Evolutionary conservation across 225 moss, liverwort and hornwort species (phyloP).

Genomic region (Rhytidiadelphus loreus): DNA sequence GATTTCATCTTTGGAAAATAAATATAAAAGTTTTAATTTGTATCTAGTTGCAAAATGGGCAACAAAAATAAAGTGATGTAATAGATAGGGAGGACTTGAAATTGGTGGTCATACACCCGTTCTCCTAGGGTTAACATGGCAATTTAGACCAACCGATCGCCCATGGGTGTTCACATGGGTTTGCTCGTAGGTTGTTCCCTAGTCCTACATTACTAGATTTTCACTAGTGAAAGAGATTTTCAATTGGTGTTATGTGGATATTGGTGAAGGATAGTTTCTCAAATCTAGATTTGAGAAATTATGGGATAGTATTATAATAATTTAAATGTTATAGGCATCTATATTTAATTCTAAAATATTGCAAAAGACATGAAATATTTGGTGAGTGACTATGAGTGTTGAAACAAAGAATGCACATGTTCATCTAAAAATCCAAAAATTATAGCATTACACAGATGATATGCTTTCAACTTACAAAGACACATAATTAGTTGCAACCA

Average conservation of each 20-base stretch:
- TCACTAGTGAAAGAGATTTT: neutral
- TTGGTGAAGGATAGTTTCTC: neutral
- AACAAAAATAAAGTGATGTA: neutral
- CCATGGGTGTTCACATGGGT: rapidly evolving
- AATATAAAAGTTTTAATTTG: neutral
- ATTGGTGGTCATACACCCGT: rapidly evolving
- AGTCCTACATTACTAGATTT: neutral
- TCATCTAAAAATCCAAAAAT: neutral
- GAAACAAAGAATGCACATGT: neutral
- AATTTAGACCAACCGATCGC: neutral
- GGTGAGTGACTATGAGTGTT: neutral
- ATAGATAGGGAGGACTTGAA: neutral
- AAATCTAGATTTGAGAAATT: neutral
- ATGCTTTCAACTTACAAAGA: neutral
- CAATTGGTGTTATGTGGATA: neutral
- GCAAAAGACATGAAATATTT: neutral
- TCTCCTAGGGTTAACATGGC: neutral
- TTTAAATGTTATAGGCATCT: neutral
- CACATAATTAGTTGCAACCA: neutral
- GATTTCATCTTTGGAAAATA: neutral
- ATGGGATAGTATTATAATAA: neutral
- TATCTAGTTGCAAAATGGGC: neutral
- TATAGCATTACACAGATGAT: neutral
- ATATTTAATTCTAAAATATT: neutral
- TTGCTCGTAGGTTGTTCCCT: neutral